phyloP scores from a whole-genome alignment of 2,329 filamentous ascomycete species.

The Chrysoporthe puriensis region DNA sequence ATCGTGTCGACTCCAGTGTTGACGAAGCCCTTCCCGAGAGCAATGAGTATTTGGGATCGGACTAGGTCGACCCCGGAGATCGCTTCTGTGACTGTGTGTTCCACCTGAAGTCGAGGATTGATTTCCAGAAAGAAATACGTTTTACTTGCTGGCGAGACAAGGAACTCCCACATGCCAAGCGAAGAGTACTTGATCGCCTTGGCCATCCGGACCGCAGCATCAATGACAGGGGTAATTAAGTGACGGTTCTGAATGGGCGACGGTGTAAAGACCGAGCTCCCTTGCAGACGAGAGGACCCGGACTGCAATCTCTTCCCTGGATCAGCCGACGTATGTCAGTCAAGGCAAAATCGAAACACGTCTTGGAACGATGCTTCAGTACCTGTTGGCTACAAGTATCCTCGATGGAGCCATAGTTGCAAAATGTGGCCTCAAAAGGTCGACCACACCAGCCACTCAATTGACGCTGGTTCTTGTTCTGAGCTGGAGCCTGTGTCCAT shows the following conservation, averaged over 20 bases:
- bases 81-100: conserved; percentile 64
- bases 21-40: conserved; percentile 51
- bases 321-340: conserved; percentile 39
- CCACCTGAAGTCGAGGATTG: conserved; percentile 64
- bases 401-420: conserved; percentile 8
- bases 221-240: conserved; percentile 40
- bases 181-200: conserved; percentile 56
- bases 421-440: not conserved
- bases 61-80: conserved; percentile 60
- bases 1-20: conserved; percentile 41
- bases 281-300: conserved; percentile 63
- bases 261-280: conserved; percentile 60
- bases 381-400: conserved; percentile 22
- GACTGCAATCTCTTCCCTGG: conserved; percentile 62
- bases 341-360: not conserved
- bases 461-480: not conserved
- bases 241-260: conserved; percentile 50
- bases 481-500: not conserved
- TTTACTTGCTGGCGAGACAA: conserved; percentile 52
- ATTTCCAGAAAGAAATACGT: conserved; percentile 64
- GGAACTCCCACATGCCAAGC: conserved; percentile 67
- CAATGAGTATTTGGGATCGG: conserved; percentile 55
- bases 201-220: conserved; percentile 33
- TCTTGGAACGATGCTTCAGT: not conserved
- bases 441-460: not conserved